Conservation (phyloP, 2,329 filamentous ascomycete species). For the Claviceps quebecensis region DNA sequence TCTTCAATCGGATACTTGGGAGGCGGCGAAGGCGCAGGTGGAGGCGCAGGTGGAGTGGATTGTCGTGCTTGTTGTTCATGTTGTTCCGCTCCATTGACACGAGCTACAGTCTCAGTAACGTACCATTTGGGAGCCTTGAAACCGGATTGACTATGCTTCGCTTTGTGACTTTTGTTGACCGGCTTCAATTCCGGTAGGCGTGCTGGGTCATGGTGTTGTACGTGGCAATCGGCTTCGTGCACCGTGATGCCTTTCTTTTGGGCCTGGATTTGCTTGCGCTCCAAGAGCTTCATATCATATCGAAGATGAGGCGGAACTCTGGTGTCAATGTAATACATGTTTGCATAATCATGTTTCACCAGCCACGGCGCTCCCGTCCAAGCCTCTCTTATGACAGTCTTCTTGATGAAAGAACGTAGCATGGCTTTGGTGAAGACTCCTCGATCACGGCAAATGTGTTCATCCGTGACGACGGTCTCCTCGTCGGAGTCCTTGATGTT, state of each 20-base stretch:
- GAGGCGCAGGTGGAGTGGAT: constrained; percentile 34
- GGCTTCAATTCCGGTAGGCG: constrained; percentile 63
- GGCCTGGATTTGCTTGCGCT: constrained; percentile 58
- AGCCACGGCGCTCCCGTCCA: constrained; percentile 97
- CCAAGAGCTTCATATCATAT: constrained; percentile 64
- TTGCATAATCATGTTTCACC: constrained; percentile 75
- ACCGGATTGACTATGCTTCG: constrained; percentile 29
- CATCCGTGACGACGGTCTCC: constrained; percentile 66
- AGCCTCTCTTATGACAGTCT: constrained; percentile 78
- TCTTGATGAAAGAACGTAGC: constrained; percentile 85
- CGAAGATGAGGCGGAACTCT: constrained; percentile 70
- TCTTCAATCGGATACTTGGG: constrained; percentile 96
- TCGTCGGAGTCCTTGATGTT: constrained; percentile 55
- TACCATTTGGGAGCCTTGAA: constrained; percentile 31
- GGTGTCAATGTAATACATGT: constrained; percentile 74
- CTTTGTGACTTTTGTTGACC: constrained; percentile 54
- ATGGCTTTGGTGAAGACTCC: constrained; percentile 93
- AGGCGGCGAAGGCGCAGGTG: constrained; percentile 50
- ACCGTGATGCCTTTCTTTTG: constrained; percentile 43
- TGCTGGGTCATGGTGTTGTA: constrained; percentile 29
- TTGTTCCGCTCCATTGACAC: constrained; percentile 20
- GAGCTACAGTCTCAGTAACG: constrained; percentile 15
- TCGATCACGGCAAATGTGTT: constrained; percentile 72
- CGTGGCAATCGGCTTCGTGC: constrained; percentile 28
- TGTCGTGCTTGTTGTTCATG: constrained; percentile 10